Conservation (phyloP, 139 green algal species). For the Chloropicon primus region DNA sequence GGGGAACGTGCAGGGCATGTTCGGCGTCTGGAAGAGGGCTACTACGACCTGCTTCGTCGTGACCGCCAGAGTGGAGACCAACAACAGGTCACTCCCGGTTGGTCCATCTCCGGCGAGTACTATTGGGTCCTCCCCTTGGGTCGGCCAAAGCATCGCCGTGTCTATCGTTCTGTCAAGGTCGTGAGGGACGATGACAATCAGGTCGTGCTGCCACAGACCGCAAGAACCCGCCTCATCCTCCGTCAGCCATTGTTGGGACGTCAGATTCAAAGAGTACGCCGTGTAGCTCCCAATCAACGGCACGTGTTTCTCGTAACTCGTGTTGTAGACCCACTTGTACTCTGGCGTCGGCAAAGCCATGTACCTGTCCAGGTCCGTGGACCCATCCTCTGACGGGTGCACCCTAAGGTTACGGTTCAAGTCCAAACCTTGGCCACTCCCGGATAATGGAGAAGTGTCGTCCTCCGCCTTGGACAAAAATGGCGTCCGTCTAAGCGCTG, state of each 20-base stretch:
- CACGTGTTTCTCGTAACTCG: not conserved
- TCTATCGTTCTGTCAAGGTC: not conserved
- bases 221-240: not conserved
- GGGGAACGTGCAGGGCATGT: slow-evolving; percentile 10
- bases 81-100: not conserved
- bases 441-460: not conserved
- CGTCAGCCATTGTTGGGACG: slow-evolving; percentile 6
- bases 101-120: not conserved
- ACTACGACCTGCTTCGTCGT: not conserved
- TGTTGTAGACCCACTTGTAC: not conserved
- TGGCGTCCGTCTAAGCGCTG: too few relatives aligned
- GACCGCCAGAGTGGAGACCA: slow-evolving; percentile 3
- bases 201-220: slow-evolving; percentile 5
- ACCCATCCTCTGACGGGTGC: not conserved
- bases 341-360: not conserved
- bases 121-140: not conserved
- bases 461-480: too few relatives aligned
- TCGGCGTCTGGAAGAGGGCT: slow-evolving; percentile 11
- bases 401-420: not conserved
- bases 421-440: not conserved
- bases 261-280: slow-evolving; percentile 8
- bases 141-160: not conserved
- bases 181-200: slow-evolving; percentile 2
- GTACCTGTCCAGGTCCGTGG: not conserved
- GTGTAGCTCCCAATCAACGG: not conserved